These are phyloP conservation scores for Petunia axillaris DNA, from an alignment of 257 asterid genomes.

Conservation along the genomic window DNA sequence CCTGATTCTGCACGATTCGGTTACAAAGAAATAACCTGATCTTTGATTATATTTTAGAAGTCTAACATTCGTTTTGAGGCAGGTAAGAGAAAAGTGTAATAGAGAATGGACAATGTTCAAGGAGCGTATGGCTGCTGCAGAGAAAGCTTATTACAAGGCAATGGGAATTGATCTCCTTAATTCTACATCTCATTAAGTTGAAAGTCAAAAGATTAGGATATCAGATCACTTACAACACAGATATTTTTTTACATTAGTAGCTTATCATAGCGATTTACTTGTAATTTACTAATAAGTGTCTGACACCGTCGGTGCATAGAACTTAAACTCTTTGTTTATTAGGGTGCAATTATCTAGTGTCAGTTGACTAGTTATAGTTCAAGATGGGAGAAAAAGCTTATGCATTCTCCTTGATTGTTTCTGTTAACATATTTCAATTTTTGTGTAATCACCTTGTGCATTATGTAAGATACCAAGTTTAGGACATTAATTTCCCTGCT, in stretches of 20 bases:
- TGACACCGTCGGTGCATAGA: neutral
- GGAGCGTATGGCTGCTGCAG: constrained; percentile 74
- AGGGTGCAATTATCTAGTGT: neutral
- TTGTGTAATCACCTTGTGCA: neutral
- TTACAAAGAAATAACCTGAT: neutral
- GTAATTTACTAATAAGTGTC: neutral
- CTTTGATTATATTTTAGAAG: neutral
- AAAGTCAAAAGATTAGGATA: neutral
- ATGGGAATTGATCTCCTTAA: constrained; percentile 67
- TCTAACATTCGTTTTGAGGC: neutral
- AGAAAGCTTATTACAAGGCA: constrained; percentile 57
- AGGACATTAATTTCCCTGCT: neutral
- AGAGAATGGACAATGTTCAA: constrained; percentile 78
- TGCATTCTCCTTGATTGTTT: neutral
- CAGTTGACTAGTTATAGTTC: neutral
- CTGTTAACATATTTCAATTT: too few species aligned
- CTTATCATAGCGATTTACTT: neutral
- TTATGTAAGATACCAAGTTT: neutral
- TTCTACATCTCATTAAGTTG: constrained; percentile 48
- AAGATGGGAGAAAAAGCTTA: neutral
- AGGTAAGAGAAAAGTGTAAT: constrained; percentile 85
- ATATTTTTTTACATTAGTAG: neutral
- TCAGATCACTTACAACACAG: neutral
- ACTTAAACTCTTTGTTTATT: neutral
- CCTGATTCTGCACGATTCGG: neutral